Evolutionary conservation across 2,329 filamentous ascomycete genomes (phyloP).

Genomic region (Trichoderma polysporum): DNA sequence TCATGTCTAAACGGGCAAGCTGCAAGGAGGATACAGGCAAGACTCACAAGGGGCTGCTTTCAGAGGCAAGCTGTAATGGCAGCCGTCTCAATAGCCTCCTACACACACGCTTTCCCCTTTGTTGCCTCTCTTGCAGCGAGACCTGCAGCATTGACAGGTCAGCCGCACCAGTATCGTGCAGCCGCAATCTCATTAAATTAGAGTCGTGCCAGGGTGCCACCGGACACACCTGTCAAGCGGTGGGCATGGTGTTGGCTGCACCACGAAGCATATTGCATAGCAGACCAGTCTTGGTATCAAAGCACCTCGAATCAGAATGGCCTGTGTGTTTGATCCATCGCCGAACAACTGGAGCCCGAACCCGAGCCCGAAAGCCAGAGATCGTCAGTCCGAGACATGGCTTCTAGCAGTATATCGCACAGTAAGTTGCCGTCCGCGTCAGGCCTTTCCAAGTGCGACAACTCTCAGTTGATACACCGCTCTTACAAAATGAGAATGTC

Average conservation of each 20-base stretch:
- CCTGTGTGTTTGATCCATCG: neutral
- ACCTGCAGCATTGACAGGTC: conserved; percentile 16
- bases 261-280: neutral
- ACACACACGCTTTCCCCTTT: neutral
- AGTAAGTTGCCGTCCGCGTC: neutral
- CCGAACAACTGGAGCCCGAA: neutral
- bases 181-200: conserved; percentile 18
- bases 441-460: conserved; percentile 5
- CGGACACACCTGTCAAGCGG: neutral
- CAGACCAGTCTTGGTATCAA: neutral
- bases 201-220: neutral
- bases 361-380: neutral
- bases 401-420: neutral
- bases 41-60: neutral
- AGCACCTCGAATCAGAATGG: neutral
- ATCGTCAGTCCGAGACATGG: neutral
- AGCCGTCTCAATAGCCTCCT: neutral
- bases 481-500: neutral
- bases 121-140: neutral
- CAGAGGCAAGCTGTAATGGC: neutral
- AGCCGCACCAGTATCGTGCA: conserved; percentile 15
- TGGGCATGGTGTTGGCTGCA: neutral
- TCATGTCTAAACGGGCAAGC: neutral
- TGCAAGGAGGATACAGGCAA: neutral
- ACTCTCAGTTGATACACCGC: neutral